phyloP scores from a whole-genome alignment of 768 basidiomycete species.

The Termitomyces sp. region DNA sequence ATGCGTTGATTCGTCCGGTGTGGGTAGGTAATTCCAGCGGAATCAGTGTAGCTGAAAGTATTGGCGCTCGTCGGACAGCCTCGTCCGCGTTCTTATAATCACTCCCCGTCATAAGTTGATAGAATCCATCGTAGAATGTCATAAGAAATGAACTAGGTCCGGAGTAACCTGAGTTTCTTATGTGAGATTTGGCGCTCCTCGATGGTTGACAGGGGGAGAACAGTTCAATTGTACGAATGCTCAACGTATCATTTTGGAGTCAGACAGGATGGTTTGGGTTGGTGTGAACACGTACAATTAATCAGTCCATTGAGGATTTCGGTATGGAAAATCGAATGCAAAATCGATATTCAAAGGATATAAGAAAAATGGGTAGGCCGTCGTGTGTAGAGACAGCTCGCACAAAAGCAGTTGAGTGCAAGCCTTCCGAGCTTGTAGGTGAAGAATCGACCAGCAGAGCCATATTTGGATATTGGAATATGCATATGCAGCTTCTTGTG shows the following conservation, averaged over 20 bases:
- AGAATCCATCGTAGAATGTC: slow-evolving; percentile 24
- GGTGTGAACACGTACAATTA: slow-evolving; percentile 31
- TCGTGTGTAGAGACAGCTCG: slow-evolving; percentile 38
- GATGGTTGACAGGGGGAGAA: slow-evolving; percentile 59
- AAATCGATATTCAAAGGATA: slow-evolving; percentile 47
- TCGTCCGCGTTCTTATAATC: slow-evolving; percentile 55
- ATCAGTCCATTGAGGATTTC: slow-evolving; percentile 29
- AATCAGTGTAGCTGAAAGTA: slow-evolving; percentile 59
- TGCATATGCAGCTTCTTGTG: slow-evolving; percentile 56
- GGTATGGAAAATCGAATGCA: slow-evolving; percentile 38
- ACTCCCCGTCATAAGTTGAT: slow-evolving; percentile 28
- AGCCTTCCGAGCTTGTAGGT: slow-evolving; percentile 25
- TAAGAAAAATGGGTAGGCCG: slow-evolving; percentile 35
- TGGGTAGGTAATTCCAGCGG: slow-evolving; percentile 65
- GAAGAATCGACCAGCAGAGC: neutral
- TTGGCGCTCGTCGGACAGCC: slow-evolving; percentile 51
- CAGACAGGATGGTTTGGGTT: neutral
- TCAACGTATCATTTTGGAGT: slow-evolving; percentile 39
- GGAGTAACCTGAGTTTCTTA: slow-evolving; percentile 24
- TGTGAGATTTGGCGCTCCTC: slow-evolving; percentile 56
- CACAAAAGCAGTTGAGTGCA: slow-evolving; percentile 39
- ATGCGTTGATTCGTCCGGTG: slow-evolving; percentile 55
- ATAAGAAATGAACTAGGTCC: slow-evolving; percentile 39
- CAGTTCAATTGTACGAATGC: slow-evolving; percentile 62
- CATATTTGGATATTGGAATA: slow-evolving; percentile 54